Base-by-base conservation (phyloP, 129 eudicot genomes). In the Logfia minima region DNA sequence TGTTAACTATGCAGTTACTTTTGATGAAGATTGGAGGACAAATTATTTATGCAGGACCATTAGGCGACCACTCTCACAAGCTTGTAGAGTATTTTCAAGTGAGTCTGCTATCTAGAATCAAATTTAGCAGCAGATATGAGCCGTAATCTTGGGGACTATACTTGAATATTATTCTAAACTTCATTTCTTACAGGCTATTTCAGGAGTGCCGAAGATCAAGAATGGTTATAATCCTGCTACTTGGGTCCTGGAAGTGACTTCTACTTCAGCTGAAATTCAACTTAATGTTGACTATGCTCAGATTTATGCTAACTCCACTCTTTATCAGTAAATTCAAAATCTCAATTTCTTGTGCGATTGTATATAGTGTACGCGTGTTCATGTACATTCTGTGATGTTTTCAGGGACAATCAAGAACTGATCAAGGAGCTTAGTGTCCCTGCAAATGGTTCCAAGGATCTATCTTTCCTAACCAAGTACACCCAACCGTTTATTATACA, bases 231-330 rank as follows among this genome's bases (percentile, higher is more conserved):
- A 76, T 65, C 80, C 80, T 31, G 80, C 80, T 51, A 76, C 80
- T 24, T 76, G 80, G 80, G 80, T 76, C n/a, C 48, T 76, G 72
- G 80, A 76, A 66, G 72, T 76, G 51, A 76, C 80, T 48, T 76
- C 80, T 48, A 26, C 65, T 31, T 65, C 35, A 31, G 53, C 72
- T 51, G 80, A 76, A 48, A 31, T 45, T 65, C 72, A 76, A 65
- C 72, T 76, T 29, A 51, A 51, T 19, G 72, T 76, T 51, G 65
- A 76, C 65, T 76, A 45, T 32, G 66, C 72, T 65, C 65, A 64
- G 55, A 65, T 76, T 65, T 75, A 75, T 65, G 65, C 11, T 52
- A 75, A 51, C 17, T 75, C 79, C 16, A 29, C 52, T 17, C 72
- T 75, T 65, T 65, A 64, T 75, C 72, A 32, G 79, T 75, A 75